Evolutionary conservation across 768 basidiomycete genomes (phyloP).

Genomic region (Termitomyces sp.): DNA sequence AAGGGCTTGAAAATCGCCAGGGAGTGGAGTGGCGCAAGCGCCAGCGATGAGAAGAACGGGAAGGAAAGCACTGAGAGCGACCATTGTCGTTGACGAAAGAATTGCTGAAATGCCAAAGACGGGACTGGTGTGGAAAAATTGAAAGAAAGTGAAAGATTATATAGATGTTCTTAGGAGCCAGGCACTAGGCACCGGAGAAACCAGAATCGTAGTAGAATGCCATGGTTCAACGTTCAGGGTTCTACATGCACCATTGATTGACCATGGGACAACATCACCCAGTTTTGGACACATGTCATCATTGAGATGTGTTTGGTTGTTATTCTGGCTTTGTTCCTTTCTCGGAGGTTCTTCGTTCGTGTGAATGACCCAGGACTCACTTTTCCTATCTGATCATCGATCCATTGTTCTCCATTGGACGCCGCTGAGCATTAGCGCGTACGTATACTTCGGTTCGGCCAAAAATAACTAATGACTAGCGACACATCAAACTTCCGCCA

Average conservation of each 20-base stretch:
- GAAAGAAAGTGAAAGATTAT: slow-evolving; percentile 12
- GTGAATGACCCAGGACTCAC: neutral
- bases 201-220: slow-evolving; percentile 3
- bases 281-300: slow-evolving; percentile 12
- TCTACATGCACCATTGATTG: slow-evolving; percentile 2
- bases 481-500: neutral
- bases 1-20: slow-evolving; percentile 12
- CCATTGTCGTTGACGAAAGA: slow-evolving; percentile 20
- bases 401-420: slow-evolving; percentile 11
- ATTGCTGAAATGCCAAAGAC: slow-evolving; percentile 13
- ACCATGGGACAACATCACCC: slow-evolving; percentile 17
- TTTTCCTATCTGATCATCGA: slow-evolving; percentile 7
- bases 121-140: slow-evolving; percentile 12
- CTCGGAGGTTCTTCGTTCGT: neutral
- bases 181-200: slow-evolving; percentile 16
- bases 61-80: slow-evolving; percentile 26
- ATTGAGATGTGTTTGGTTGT: slow-evolving; percentile 6
- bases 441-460: neutral
- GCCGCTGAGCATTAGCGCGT: neutral
- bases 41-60: slow-evolving; percentile 24
- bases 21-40: slow-evolving; percentile 24
- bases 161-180: slow-evolving; percentile 10
- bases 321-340: slow-evolving; percentile 11
- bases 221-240: slow-evolving; percentile 14
- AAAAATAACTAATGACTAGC: neutral